Percentiles rank a stretch among this genome's conserved stretches.
Evolutionary conservation across 2,329 filamentous ascomycete genomes (phyloP).

Genomic region (Trichoderma harzianum): DNA sequence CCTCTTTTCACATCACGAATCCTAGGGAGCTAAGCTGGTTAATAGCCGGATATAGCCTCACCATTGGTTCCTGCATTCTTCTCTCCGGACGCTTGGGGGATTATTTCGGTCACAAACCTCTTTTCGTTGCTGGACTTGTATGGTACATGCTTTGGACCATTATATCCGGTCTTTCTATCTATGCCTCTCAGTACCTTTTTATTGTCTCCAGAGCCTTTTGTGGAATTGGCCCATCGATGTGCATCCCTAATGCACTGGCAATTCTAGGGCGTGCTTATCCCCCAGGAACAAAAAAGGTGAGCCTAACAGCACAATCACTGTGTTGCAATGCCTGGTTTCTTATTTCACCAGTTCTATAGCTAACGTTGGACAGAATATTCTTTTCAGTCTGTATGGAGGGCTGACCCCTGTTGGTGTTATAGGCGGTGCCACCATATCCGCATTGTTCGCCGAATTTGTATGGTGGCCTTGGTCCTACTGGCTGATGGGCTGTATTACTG

Average conservation of each 20-base stretch:
- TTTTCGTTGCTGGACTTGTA: conserved; percentile 51
- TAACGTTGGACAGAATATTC: not conserved
- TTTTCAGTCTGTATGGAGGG: not conserved
- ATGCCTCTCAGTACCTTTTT: conserved; percentile 43
- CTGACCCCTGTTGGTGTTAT: not conserved
- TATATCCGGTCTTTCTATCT: conserved; percentile 41
- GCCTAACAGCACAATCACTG: too few species aligned
- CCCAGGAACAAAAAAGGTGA: conserved; percentile 39
- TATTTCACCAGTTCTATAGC: not conserved
- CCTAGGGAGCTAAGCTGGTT: conserved; percentile 48
- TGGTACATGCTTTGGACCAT: conserved; percentile 56
- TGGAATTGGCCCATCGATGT: conserved; percentile 60
- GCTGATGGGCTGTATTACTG: conserved; percentile 15
- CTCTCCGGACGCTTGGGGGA: conserved; percentile 51
- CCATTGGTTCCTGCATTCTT: conserved; percentile 55
- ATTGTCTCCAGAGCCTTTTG: conserved; percentile 53
- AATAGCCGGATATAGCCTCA: conserved; percentile 55
- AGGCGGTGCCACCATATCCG: conserved; percentile 27
- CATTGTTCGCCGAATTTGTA: conserved; percentile 25
- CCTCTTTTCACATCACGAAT: not conserved
- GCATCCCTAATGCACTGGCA: conserved; percentile 62
- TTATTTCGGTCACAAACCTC: conserved; percentile 53
- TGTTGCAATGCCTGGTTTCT: not conserved
- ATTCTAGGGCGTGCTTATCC: conserved; percentile 56
- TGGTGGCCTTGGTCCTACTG: conserved; percentile 52